These are phyloP conservation scores for Wickerhamomyces alni DNA, from an alignment of 805 yeast genomes.

Conservation along the genomic window DNA sequence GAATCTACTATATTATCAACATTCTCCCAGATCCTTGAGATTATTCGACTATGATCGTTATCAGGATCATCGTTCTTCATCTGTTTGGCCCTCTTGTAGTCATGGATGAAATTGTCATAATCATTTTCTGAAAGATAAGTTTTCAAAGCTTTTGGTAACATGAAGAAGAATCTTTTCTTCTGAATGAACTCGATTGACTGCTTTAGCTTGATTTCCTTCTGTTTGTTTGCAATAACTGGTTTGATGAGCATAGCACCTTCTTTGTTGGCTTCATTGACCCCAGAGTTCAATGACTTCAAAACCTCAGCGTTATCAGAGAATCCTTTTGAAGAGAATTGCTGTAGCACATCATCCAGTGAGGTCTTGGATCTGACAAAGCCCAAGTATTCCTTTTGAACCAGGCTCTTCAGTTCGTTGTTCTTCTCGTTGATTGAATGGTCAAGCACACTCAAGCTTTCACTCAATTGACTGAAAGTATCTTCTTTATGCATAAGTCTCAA, in stretches of 20 bases:
- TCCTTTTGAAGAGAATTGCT: conserved; percentile 41
- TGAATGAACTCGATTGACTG: conserved; percentile 46
- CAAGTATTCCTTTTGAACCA: conserved; percentile 56
- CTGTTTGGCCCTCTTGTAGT: conserved; percentile 47
- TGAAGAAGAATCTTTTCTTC: conserved; percentile 46
- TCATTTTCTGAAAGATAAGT: conserved; percentile 41
- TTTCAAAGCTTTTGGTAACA: conserved; percentile 47
- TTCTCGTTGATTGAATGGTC: conserved; percentile 44
- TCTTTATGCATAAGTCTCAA: conserved; percentile 49
- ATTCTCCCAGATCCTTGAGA: conserved; percentile 49
- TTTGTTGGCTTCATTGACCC: conserved; percentile 42
- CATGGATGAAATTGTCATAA: conserved; percentile 50
- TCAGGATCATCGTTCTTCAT: conserved; percentile 15
- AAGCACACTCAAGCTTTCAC: conserved; percentile 39
- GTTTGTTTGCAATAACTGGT: conserved; percentile 49
- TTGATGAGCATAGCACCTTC: conserved; percentile 48
- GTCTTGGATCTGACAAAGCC: conserved; percentile 62
- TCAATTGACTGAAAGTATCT: conserved; percentile 46
- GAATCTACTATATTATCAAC: conserved; percentile 47
- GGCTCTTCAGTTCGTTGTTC: conserved; percentile 40
- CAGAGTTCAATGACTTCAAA: conserved; percentile 32
- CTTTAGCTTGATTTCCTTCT: conserved; percentile 42
- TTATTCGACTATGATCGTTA: conserved; percentile 30
- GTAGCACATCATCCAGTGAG: conserved; percentile 53
- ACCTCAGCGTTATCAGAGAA: conserved; percentile 18